phyloP scores from a whole-genome alignment of 192 early-diverging fungal species.

The Coemansia sp. region DNA sequence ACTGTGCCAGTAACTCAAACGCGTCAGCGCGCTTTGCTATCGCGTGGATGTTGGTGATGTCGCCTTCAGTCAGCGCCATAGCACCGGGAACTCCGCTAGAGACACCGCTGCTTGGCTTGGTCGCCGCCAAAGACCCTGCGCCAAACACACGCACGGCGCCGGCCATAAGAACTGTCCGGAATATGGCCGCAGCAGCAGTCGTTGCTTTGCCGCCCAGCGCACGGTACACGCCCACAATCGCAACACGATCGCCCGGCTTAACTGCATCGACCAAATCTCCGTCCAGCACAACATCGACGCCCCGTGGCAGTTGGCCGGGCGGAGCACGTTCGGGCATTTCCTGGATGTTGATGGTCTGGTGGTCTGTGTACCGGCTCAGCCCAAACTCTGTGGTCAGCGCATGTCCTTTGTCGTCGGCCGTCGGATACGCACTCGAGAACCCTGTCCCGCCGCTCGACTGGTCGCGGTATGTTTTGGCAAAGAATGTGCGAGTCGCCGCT shows the following conservation, averaged over 20 bases:
- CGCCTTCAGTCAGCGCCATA: conserved; percentile 73
- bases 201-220: conserved; percentile 79
- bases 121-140: conserved; percentile 68
- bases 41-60: conserved; percentile 83
- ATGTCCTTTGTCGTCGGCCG: conserved; percentile 91
- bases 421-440: conserved; percentile 84
- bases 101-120: conserved; percentile 18
- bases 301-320: conserved; percentile 88
- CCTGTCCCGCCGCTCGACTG: conserved; percentile 64
- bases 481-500: conserved; percentile 79
- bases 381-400: conserved; percentile 92
- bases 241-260: conserved; percentile 96
- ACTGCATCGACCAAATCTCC: conserved; percentile 94
- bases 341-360: conserved; percentile 91
- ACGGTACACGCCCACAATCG: conserved; percentile 90
- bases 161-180: conserved; percentile 88
- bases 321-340: conserved; percentile 99
- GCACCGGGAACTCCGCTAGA: conserved; percentile 54
- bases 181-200: conserved; percentile 75
- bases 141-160: conserved; percentile 77
- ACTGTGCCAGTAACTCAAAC: conserved; percentile 80
- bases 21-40: conserved; percentile 68
- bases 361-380: conserved; percentile 82
- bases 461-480: conserved; percentile 84
- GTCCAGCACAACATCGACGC: conserved; percentile 91